phyloP scores from a whole-genome alignment of 169 alveolate genomes.

The Babesia ovata region DNA sequence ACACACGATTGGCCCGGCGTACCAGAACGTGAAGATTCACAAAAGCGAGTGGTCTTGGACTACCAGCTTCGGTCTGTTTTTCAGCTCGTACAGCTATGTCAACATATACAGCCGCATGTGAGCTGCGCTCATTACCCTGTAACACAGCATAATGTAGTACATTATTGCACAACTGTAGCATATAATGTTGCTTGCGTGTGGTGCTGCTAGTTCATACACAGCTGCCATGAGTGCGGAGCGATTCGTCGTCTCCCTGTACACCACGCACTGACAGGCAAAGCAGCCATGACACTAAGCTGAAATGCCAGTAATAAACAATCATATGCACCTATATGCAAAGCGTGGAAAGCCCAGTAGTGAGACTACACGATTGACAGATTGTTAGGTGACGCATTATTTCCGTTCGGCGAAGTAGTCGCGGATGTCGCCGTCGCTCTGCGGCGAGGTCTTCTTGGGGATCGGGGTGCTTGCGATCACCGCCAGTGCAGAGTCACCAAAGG shows the following conservation, averaged over 20 bases:
- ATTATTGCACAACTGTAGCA: no score
- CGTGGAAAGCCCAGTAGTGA: background rate
- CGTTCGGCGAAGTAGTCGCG: background rate
- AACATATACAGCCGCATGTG: slow-evolving; percentile 18
- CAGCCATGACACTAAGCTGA: no score
- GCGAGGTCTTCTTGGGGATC: background rate
- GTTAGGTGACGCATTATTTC: background rate
- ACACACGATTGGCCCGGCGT: background rate
- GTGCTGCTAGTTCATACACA: background rate
- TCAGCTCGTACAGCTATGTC: slow-evolving; percentile 40
- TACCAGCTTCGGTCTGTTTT: slow-evolving; percentile 16
- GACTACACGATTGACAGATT: background rate
- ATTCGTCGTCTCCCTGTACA: background rate
- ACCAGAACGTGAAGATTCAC: slow-evolving; percentile 23
- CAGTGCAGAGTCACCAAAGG: background rate
- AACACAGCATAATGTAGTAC: no score
- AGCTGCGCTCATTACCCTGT: background rate
- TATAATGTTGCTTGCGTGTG: no score
- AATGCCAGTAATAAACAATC: no score
- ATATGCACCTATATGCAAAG: background rate
- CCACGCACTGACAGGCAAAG: background rate
- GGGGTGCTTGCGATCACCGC: background rate
- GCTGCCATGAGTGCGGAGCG: background rate
- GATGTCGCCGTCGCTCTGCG: slow-evolving; percentile 4
- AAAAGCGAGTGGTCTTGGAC: slow-evolving; percentile 21